Base-by-base conservation (phyloP, 2,329 filamentous ascomycete genomes). In the Xylaria sp. region DNA sequence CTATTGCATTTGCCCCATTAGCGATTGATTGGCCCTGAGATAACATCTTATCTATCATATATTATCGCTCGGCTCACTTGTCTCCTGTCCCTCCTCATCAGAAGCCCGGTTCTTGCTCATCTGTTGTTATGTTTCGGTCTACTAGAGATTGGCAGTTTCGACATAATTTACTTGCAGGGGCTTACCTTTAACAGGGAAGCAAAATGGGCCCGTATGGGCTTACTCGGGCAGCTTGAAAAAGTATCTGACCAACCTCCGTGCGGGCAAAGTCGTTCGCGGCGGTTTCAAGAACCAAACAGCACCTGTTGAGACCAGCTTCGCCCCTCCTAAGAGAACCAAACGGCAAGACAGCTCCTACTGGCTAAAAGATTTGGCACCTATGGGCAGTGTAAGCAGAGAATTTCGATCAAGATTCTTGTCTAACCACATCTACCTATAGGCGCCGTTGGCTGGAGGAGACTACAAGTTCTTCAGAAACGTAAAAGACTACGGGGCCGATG, bases 201-300 rank as follows among this genome's bases (percentile, higher is more conserved):
- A 71, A 29, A 66, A 72, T 68, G 71, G 69, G 2, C 57, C 71
- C 0, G 53, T 72, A 0, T 73, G 71, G 72, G 25, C 50, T 40
- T 72, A 74, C 23, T 71, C 72, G 2, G 67, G 72, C 23, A 73
- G 64, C 27, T 40, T 66, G 9, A 42, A 67, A 50, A 67, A 23
- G 5, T 70, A 50, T 50, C 12, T 72, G 27, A 8, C 18, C 3
- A 70, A 70, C 37, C 71, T 72, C 4, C 55, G 47, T 3, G 29
- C 25, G 4, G 50, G 50, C 23, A 53, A 32, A 29, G 25, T 53
- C 23, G 32, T 53, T 10, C 50, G 50, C 32, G 50, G 50, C 18
- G 50, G 50, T 2, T 53, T 53, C 21, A 53, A 10, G 25, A 32
- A 35, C 16, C 23, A 25, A 13, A 48, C 48, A 23, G 5, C 35